Base-by-base conservation (phyloP, 2,329 filamentous ascomycete species). In the Trichoderma gracile region DNA sequence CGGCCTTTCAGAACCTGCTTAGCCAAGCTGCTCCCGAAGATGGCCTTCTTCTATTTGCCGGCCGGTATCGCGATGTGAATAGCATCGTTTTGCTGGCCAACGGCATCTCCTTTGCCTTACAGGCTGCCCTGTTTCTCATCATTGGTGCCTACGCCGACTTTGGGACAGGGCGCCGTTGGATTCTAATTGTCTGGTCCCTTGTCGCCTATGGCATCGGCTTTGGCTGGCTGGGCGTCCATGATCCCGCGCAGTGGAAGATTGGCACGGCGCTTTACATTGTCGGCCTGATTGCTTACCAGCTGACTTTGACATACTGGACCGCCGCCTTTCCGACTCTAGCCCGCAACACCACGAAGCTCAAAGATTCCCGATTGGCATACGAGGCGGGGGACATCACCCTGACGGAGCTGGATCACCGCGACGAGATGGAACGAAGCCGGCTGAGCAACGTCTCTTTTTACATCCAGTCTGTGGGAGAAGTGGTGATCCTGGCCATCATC, bases 271-370 rank as follows among this genome's bases (percentile, higher is more conserved):
- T 91, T 17, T 90, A 90, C 72, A 87, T 90, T 63, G 82, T 89
- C 17, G 87, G 87, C 2, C 73, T 89, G 47, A 86, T 90, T 67
- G 82, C 83, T 1, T 90, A 89, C 69, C 87, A 89, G 73, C 83
- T 88, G 2, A 87, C 85, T 0, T 77, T 89, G 55, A 89, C 87
- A 0, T 90, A 89, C 72, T 90, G 87, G 86, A 88, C 86, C 0
- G 86, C 88, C 0, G 86, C 87, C 0, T 79, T 79, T 49, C 78
- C 78, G 0, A 72, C 73, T 9, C 71, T 79, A 21, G 77, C 78
- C 2, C 74, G 78, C 45, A 78, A 77, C 43, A 73, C 74, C 5
- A 69, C 72, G 0, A 68, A 71, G n/a, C 64, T 78, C 52, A 74
- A 70, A 62, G 75, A 76, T 25, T 71, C 75, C 2, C 72, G 71